A percentile compares a stretch with the other conserved stretches of the same genome.
These are phyloP conservation scores for Coemansia sp. DNA, from an alignment of 192 early-diverging fungal genomes.

Conservation along the genomic window DNA sequence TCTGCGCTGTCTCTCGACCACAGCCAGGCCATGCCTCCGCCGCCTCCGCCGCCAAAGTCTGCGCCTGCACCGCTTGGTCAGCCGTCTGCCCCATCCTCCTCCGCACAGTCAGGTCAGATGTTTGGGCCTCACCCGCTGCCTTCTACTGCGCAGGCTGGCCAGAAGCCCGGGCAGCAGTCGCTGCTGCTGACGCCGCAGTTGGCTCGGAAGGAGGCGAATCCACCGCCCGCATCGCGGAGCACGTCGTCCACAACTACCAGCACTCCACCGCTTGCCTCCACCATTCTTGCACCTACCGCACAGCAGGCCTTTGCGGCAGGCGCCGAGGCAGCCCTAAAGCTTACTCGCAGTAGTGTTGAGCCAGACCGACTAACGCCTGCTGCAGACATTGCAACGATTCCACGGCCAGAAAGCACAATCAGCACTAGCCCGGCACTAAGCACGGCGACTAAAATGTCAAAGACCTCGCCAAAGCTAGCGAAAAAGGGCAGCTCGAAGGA, in stretches of 20 bases:
- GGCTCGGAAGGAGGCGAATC: background rate
- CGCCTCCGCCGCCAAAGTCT: background rate
- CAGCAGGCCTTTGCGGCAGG: background rate
- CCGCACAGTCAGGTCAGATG: background rate
- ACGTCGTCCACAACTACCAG: slow-evolving; percentile 19
- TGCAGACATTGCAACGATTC: background rate
- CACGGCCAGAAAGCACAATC: slow-evolving; percentile 3
- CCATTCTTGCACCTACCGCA: slow-evolving; percentile 5
- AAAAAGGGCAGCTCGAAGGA: slow-evolving; percentile 11
- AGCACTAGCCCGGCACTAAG: slow-evolving; percentile 48
- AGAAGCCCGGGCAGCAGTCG: background rate
- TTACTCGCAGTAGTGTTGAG: background rate
- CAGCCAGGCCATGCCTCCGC: slow-evolving; percentile 11
- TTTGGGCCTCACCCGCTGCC: background rate
- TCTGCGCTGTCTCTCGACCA: background rate
- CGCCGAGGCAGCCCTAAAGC: background rate
- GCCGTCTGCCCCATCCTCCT: background rate
- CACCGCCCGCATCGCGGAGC: slow-evolving; percentile 12
- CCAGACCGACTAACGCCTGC: background rate
- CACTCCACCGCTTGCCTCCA: slow-evolving; percentile 27
- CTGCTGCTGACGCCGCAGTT: background rate
- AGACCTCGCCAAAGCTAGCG: slow-evolving; percentile 21
- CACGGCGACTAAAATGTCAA: slow-evolving; percentile 30
- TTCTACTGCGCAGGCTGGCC: background rate
- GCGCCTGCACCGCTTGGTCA: background rate